These are phyloP conservation scores for Staphylotrichum longicolle DNA, from an alignment of 495 filamentous ascomycete genomes.

Conservation along the genomic window DNA sequence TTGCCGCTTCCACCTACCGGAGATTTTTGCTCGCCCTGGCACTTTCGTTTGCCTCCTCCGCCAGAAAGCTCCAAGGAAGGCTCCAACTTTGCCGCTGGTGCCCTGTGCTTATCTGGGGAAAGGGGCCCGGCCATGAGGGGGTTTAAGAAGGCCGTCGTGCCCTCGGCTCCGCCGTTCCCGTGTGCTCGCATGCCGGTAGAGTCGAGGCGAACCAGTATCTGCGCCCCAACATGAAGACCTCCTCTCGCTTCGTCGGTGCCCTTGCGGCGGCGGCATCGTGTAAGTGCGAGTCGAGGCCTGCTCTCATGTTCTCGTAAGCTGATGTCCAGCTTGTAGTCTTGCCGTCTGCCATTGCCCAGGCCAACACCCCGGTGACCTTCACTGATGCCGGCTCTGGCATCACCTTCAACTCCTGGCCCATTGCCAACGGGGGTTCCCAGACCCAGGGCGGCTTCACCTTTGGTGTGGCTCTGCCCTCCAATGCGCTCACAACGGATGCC, in stretches of 20 bases:
- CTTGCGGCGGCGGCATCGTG: constrained; percentile 32
- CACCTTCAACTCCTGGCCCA: constrained; percentile 45
- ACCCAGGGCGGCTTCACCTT: constrained; percentile 48
- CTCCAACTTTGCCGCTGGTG: not conserved
- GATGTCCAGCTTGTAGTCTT: constrained; percentile 23
- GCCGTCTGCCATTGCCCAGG: constrained; percentile 31
- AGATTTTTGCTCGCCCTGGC: constrained; percentile 12
- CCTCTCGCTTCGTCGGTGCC: constrained; percentile 28
- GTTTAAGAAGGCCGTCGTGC: constrained; percentile 16
- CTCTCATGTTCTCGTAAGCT: not conserved
- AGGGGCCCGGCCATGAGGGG: not conserved
- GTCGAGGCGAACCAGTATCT: constrained; percentile 20
- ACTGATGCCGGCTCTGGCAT: constrained; percentile 48
- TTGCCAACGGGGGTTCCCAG: constrained; percentile 27
- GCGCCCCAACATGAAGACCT: constrained; percentile 29
- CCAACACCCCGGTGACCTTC: constrained; percentile 30
- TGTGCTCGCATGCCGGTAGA: constrained; percentile 17
- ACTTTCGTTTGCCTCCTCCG: constrained; percentile 17
- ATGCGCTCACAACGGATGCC: constrained; percentile 50
- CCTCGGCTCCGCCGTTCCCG: constrained; percentile 10
- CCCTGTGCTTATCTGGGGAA: not conserved
- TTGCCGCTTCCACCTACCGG: constrained; percentile 31
- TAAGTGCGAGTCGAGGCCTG: constrained; percentile 22
- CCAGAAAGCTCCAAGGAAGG: too few relatives aligned
- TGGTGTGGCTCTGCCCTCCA: constrained; percentile 55